phyloP scores from a whole-genome alignment of 805 yeast species.

The Candida boleticola region DNA sequence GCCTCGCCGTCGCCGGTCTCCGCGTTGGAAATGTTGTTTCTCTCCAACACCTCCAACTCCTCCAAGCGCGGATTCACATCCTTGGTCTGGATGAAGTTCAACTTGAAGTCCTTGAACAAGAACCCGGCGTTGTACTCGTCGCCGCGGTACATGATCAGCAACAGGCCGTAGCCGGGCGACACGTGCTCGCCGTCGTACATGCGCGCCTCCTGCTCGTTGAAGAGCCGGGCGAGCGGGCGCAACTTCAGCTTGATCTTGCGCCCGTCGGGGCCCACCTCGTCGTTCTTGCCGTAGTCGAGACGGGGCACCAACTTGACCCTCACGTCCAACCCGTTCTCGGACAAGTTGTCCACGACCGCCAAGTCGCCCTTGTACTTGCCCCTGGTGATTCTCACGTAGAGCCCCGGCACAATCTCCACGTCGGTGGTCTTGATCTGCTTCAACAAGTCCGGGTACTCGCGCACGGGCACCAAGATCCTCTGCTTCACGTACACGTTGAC shows the following conservation, averaged over 20 bases:
- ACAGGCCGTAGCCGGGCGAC: conserved; percentile 60
- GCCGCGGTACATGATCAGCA: conserved; percentile 68
- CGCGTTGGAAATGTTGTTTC: not conserved
- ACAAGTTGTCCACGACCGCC: conserved; percentile 88
- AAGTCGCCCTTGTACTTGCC: conserved; percentile 92
- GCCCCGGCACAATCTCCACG: conserved; percentile 85
- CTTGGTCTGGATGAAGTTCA: conserved; percentile 77
- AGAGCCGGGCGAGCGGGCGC: conserved; percentile 83
- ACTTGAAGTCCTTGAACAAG: conserved; percentile 79
- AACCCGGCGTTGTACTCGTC: conserved; percentile 92
- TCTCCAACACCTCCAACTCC: conserved; percentile 46
- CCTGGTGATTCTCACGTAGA: conserved; percentile 84
- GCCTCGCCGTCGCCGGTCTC: conserved; percentile 57
- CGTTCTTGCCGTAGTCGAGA: conserved; percentile 79
- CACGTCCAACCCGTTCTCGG: conserved; percentile 95
- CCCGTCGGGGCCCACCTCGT: conserved; percentile 49
- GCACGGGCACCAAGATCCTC: conserved; percentile 87
- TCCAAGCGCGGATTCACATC: conserved; percentile 83
- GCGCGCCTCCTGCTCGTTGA: conserved; percentile 85
- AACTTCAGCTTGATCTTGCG: conserved; percentile 51
- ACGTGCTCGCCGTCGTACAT: conserved; percentile 75
- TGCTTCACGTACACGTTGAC: conserved; percentile 76
- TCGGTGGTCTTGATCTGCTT: conserved; percentile 88
- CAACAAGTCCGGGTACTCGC: conserved; percentile 89
- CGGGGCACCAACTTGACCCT: conserved; percentile 90